A percentile compares a stretch with the other conserved stretches of the same genome.
phyloP scores from a whole-genome alignment of 1,139 yeast genomes.

The Scheffersomyces insectosa region DNA sequence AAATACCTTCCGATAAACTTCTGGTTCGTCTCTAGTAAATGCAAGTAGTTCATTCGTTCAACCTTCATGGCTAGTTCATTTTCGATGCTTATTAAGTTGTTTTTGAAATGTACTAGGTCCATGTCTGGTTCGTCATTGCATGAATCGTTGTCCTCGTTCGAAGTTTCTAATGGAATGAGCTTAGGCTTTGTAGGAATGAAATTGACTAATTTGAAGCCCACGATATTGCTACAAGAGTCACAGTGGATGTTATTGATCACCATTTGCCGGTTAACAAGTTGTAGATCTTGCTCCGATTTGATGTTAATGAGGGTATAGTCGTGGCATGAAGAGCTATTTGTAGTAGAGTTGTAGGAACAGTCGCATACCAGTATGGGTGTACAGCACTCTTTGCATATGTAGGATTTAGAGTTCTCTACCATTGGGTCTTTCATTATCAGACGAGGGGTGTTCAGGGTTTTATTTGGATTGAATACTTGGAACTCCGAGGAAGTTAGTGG shows the following conservation, averaged over 20 bases:
- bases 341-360: not conserved
- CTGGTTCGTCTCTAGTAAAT: not conserved
- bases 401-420: not conserved
- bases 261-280: slow-evolving; percentile 7
- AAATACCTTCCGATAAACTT: not conserved
- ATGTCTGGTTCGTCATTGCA: not conserved
- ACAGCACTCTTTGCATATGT: slow-evolving; percentile 15
- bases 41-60: slow-evolving; percentile 2
- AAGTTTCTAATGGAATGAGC: slow-evolving; percentile 3
- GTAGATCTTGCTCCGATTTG: slow-evolving; percentile 4
- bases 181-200: slow-evolving; percentile 6
- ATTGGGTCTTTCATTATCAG: too few relatives aligned
- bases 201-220: slow-evolving; percentile 16
- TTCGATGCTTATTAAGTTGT: slow-evolving; percentile 12
- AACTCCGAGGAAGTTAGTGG: too few relatives aligned
- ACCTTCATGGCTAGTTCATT: slow-evolving; percentile 9
- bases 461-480: too few relatives aligned
- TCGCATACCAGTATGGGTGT: slow-evolving; percentile 9
- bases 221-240: slow-evolving; percentile 12
- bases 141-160: not conserved
- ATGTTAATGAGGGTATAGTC: slow-evolving; percentile 6
- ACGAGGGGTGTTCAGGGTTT: too few relatives aligned
- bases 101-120: slow-evolving; percentile 10
- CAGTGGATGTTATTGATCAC: slow-evolving; percentile 14
- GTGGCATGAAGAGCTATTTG: slow-evolving; percentile 2